phyloP scores from a whole-genome alignment of 1,284 basidiomycete genomes.

The Ustilago vetiveriae region DNA sequence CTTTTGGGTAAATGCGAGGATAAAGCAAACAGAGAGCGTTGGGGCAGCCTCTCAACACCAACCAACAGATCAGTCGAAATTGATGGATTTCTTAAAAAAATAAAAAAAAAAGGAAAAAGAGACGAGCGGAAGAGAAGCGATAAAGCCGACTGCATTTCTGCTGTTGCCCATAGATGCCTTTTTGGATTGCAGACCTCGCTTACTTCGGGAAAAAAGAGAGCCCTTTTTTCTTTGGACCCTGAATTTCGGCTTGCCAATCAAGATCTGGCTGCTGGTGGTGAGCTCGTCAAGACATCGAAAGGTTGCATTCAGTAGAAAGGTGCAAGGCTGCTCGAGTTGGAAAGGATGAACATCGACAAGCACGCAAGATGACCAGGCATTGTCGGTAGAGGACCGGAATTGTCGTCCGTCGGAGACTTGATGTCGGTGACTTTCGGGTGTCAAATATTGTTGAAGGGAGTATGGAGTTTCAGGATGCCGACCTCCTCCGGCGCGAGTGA shows the following conservation, averaged over 20 bases:
- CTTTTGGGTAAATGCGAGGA: slow-evolving; percentile 10
- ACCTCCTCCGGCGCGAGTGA: slow-evolving; percentile 1
- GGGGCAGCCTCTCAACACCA: slow-evolving; percentile 2
- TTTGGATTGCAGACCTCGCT: slow-evolving; percentile 1
- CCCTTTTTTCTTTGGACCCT: slow-evolving; percentile 4
- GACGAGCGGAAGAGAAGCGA: background rate
- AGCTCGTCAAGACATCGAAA: no score
- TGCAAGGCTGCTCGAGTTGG: no score
- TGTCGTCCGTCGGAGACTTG: no score
- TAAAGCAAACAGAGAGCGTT: background rate
- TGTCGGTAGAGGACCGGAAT: background rate
- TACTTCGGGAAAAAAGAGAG: no score
- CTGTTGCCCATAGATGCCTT: no score
- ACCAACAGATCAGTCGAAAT: background rate
- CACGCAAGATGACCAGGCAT: no score
- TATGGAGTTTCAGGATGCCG: background rate
- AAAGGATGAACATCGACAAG: no score
- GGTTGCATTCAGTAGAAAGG: no score
- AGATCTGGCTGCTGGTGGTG: no score
- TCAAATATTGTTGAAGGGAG: background rate
- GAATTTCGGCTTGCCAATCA: no score
- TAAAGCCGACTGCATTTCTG: slow-evolving; percentile 16
- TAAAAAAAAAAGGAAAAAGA: background rate
- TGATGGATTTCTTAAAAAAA: background rate
- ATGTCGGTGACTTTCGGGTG: slow-evolving; percentile 5